These are phyloP conservation scores for Tetrahymena thermophila DNA, from an alignment of 73 alveolate genomes.

Conservation along the genomic window DNA sequence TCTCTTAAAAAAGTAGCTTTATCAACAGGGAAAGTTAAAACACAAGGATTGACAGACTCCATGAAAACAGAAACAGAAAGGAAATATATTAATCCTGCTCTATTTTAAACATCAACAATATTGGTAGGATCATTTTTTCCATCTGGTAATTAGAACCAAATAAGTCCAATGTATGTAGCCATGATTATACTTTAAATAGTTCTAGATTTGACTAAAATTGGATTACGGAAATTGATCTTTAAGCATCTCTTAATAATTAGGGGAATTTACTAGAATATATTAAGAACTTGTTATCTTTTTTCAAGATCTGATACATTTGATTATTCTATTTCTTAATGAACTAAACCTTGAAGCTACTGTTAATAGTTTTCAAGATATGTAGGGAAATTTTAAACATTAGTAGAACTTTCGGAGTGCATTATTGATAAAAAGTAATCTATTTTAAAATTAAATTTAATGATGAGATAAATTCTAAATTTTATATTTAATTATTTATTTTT, in stretches of 20 bases:
- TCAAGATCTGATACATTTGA: neutral
- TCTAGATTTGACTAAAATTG: neutral
- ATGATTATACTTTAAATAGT: neutral
- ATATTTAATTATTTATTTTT: no score
- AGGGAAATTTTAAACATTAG: neutral
- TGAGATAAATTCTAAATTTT: neutral
- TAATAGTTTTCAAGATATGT: neutral
- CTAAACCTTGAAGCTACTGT: neutral
- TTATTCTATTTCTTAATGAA: neutral
- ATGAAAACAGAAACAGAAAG: conserved; percentile 8
- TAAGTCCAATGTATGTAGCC: neutral
- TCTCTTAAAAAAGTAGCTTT: conserved; percentile 65
- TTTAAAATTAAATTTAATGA: neutral
- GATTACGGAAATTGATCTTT: neutral
- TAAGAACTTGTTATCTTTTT: neutral
- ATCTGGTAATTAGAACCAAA: neutral
- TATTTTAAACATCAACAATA: neutral
- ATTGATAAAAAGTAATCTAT: neutral
- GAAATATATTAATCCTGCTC: neutral
- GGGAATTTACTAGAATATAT: neutral
- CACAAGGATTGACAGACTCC: conserved; percentile 16
- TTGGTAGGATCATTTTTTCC: neutral
- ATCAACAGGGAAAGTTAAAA: conserved; percentile 44
- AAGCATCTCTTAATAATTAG: neutral
- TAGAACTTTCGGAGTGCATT: neutral